phyloP scores from a whole-genome alignment of 768 basidiomycete species.

The Russula sp. region DNA sequence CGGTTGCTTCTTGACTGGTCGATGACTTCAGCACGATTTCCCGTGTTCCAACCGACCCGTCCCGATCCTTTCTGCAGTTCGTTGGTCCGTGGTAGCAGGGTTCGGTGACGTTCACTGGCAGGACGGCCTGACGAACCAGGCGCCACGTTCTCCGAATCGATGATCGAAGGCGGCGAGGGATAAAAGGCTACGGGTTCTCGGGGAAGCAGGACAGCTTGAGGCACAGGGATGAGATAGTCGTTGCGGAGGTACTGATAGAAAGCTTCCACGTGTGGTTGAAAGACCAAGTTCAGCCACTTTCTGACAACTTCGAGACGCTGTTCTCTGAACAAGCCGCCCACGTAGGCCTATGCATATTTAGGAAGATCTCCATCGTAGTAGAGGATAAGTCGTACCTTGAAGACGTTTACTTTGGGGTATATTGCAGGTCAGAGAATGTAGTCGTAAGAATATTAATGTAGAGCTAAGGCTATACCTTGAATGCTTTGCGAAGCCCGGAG shows the following conservation, averaged over 20 bases:
- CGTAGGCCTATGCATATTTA: conserved; percentile 14
- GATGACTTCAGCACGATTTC: not conserved
- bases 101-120: not conserved
- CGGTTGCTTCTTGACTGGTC: not conserved
- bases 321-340: conserved; percentile 14
- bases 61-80: not conserved
- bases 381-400: conserved; percentile 9
- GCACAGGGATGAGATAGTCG: not conserved
- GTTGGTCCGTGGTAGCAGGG: not conserved
- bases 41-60: not conserved
- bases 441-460: too few relatives aligned
- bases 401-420: conserved; percentile 4
- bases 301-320: conserved; percentile 6
- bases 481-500: not conserved
- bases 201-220: not conserved
- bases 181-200: not conserved
- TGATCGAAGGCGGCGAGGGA: not conserved
- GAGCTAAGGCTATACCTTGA: conserved; percentile 6
- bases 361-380: not conserved
- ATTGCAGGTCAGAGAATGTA: not conserved
- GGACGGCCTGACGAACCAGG: not conserved
- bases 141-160: not conserved
- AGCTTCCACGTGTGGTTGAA: not conserved
- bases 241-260: conserved; percentile 1
- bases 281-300: conserved; percentile 7